These are phyloP conservation scores for Diplocarpon rosae DNA, from an alignment of 2,329 filamentous ascomycete genomes.

Conservation along the genomic window DNA sequence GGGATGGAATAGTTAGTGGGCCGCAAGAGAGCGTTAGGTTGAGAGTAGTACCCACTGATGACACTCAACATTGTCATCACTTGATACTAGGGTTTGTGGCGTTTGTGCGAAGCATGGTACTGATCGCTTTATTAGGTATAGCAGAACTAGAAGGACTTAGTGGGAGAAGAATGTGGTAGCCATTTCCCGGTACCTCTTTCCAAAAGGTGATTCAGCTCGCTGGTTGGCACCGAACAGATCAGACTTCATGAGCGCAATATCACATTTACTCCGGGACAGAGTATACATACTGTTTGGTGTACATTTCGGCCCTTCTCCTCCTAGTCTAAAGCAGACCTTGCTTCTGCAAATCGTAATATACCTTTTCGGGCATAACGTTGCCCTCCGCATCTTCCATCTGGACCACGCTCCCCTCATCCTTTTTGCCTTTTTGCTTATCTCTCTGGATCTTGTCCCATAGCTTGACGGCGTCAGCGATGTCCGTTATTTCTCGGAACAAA, in stretches of 20 bases:
- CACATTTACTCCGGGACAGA: neutral
- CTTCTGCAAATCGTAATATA: slow-evolving; percentile 90
- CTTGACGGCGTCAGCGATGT: slow-evolving; percentile 76
- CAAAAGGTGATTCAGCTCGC: too few species aligned
- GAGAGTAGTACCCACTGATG: too few species aligned
- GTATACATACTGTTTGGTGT: slow-evolving; percentile 7
- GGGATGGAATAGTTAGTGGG: too few species aligned
- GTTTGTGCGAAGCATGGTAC: too few species aligned
- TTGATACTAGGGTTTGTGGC: too few species aligned
- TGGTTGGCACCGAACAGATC: too few species aligned
- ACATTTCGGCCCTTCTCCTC: slow-evolving; percentile 2
- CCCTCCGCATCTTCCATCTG: slow-evolving; percentile 98
- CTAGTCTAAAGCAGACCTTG: slow-evolving; percentile 61
- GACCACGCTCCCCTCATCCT: slow-evolving; percentile 72
- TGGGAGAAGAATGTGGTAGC: too few species aligned
- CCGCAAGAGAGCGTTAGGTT: too few species aligned
- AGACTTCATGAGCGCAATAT: neutral
- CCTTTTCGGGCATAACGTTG: slow-evolving; percentile 98
- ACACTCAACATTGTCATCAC: too few species aligned
- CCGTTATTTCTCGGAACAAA: slow-evolving; percentile 87
- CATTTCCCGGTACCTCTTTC: too few species aligned
- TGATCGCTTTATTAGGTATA: too few species aligned
- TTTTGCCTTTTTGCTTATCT: slow-evolving; percentile 68
- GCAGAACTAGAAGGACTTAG: too few species aligned
- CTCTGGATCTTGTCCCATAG: slow-evolving; percentile 90